phyloP scores from a whole-genome alignment of 257 asterid genomes.

The Echium plantagineum region DNA sequence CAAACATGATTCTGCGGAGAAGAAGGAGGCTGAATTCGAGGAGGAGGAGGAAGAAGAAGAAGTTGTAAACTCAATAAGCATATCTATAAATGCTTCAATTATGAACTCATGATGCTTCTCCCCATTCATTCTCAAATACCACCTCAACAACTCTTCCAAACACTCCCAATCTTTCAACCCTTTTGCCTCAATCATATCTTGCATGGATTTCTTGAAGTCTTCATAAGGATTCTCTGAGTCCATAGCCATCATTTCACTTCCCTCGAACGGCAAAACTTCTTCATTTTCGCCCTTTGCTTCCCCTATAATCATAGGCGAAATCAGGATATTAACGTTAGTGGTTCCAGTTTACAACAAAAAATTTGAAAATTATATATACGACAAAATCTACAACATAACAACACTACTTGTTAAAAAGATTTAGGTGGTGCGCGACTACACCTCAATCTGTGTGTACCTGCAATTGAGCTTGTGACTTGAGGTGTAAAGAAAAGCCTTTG shows the following conservation, averaged over 20 bases:
- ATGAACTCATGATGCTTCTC: slow-evolving; percentile 21
- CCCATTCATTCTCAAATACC: slow-evolving; percentile 36
- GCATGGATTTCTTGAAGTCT: slow-evolving; percentile 51
- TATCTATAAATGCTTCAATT: background rate
- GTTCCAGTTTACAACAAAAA: too few species aligned
- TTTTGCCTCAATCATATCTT: slow-evolving; percentile 47
- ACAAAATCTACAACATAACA: too few species aligned
- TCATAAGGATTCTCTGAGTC: slow-evolving; percentile 33
- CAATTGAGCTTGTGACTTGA: slow-evolving; percentile 40
- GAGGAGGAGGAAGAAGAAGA: background rate
- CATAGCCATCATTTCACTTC: slow-evolving; percentile 19
- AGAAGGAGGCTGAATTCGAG: background rate
- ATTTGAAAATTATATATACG: too few species aligned
- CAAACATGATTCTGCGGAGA: background rate
- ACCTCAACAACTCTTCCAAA: slow-evolving; percentile 35
- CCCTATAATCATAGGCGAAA: slow-evolving; percentile 2
- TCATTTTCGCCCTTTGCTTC: slow-evolving; percentile 12
- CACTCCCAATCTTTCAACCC: slow-evolving; percentile 30
- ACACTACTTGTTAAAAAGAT: too few species aligned
- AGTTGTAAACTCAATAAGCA: background rate
- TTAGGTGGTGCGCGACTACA: too few species aligned
- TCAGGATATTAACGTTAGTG: too few species aligned
- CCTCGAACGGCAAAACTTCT: slow-evolving; percentile 14
- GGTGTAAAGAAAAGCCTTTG: slow-evolving; percentile 46
- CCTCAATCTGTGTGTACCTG: background rate